Evolutionary conservation across 306 rosid genomes (phyloP), one percentile per base, ranked within the genome.

Genomic region (Hippophae tibetana): DNA sequence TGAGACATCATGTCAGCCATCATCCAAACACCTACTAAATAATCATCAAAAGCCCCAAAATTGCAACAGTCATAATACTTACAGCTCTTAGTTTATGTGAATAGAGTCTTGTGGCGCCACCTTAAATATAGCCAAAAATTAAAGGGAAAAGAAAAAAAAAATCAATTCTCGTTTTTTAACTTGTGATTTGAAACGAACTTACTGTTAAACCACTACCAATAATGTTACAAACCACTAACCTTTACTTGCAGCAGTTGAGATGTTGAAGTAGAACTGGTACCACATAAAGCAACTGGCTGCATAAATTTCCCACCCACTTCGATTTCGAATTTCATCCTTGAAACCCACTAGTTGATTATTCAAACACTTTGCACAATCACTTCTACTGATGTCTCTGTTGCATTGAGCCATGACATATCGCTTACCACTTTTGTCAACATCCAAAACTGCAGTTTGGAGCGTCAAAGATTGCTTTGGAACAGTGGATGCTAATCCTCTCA

Each of bases 381-480:
- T 6, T 56, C 59, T 62, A 14, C 26, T 46, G 69, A 81, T 81
- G 62, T 84, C 92, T 43, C 85, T 72, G 5, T 73, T 78, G 72
- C 92, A 84, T 63, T 81, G 83, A 69, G 74, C 83, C 92, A 81
- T 74, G 9, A 79, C 92, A 64, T 78, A 81, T 66, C 92, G 66
- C 76, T 59, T 78, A 73, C 72, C 76, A 70, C 71, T 71, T 47
- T 74, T 25, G 27, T 70, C 84, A 2, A 54, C 62, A 26, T 74
- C 70, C 69, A 74, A 11, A 1, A 71, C 65, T 23, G 38, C 68
- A 47, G 66, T 76, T 38, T 58, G 61, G 68, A 81, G 72, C 83
- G 72, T 61, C 69, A 58, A 64, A 6, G 60, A 42, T 61, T 74
- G 61, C 18, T 68, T 68, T 41, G 78, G 63, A 18, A 74, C 71